Evolutionary conservation across 345 rosid species (phyloP).

Genomic region (Acer yangbiense): DNA sequence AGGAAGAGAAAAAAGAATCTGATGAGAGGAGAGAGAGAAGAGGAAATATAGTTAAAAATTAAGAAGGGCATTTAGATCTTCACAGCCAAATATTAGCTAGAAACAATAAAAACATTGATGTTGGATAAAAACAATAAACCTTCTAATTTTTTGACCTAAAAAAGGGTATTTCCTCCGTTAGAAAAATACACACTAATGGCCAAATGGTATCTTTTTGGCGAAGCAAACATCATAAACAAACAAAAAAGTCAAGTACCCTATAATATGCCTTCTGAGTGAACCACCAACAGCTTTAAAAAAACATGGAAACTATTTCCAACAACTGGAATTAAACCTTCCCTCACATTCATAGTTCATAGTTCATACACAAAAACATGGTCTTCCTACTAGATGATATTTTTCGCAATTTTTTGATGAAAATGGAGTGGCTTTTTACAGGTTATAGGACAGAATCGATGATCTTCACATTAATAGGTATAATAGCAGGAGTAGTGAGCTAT

Average conservation of each 20-base stretch:
- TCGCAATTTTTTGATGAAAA: slow-evolving; percentile 7
- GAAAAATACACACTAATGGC: not conserved
- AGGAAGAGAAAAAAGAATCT: too few relatives aligned
- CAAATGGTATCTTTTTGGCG: not conserved
- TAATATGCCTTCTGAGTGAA: slow-evolving; percentile 21
- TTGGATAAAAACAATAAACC: too few relatives aligned
- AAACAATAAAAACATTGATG: too few relatives aligned
- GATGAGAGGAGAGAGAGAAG: too few relatives aligned
- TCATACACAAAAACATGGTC: not conserved
- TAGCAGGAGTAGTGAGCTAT: slow-evolving; percentile 42
- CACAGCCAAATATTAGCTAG: too few relatives aligned
- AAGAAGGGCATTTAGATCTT: too few relatives aligned
- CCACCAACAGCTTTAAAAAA: not conserved
- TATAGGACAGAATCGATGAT: slow-evolving; percentile 8
- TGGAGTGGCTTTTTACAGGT: slow-evolving; percentile 10
- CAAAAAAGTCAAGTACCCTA: slow-evolving; percentile 17
- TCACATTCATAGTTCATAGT: not conserved
- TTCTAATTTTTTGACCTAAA: too few relatives aligned
- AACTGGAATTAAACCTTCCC: not conserved
- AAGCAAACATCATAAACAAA: not conserved
- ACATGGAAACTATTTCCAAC: not conserved
- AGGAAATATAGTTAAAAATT: too few relatives aligned
- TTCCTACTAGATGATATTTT: not conserved
- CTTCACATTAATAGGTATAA: slow-evolving; percentile 30
- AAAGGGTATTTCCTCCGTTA: too few relatives aligned